Conservation (phyloP, 495 filamentous ascomycete genomes). For the Hyaloscypha finlandica region DNA sequence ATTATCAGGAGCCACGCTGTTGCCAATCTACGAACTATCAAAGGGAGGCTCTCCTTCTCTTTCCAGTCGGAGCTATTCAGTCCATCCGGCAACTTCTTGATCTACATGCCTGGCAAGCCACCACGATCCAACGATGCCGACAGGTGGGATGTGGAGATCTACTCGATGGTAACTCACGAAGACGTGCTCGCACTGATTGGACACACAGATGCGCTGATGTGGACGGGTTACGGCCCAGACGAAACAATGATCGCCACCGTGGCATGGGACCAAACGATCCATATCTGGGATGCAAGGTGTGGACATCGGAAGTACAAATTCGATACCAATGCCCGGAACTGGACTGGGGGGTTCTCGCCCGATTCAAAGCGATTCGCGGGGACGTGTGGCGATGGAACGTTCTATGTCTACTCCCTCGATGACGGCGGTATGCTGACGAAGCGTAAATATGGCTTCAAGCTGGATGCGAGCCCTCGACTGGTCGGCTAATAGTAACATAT, state of each 20-base stretch:
- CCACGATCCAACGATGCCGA: conserved; percentile 3
- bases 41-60: background rate
- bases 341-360: conserved; percentile 17
- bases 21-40: conserved; percentile 9
- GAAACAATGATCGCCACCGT: conserved; percentile 35
- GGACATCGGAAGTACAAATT: conserved; percentile 32
- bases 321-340: conserved; percentile 14
- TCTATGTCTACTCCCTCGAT: conserved; percentile 13
- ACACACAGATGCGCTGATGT: conserved; percentile 40
- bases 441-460: background rate
- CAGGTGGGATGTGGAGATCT: conserved; percentile 19
- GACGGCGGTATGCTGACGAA: conserved; percentile 3
- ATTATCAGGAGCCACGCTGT: conserved; percentile 11
- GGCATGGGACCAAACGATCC: conserved; percentile 37
- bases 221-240: conserved; percentile 36
- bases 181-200: conserved; percentile 23
- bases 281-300: conserved; percentile 34
- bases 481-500: conserved; percentile 11
- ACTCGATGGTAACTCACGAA: conserved; percentile 25
- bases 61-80: conserved; percentile 15
- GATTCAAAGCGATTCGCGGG: conserved; percentile 15
- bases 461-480: conserved; percentile 15
- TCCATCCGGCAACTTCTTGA: conserved; percentile 6
- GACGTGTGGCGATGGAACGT: conserved; percentile 16
- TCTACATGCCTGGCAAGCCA: conserved; percentile 9